phyloP scores from a whole-genome alignment of 441 rosid genomes.

The Gossypium schwendimanii region DNA sequence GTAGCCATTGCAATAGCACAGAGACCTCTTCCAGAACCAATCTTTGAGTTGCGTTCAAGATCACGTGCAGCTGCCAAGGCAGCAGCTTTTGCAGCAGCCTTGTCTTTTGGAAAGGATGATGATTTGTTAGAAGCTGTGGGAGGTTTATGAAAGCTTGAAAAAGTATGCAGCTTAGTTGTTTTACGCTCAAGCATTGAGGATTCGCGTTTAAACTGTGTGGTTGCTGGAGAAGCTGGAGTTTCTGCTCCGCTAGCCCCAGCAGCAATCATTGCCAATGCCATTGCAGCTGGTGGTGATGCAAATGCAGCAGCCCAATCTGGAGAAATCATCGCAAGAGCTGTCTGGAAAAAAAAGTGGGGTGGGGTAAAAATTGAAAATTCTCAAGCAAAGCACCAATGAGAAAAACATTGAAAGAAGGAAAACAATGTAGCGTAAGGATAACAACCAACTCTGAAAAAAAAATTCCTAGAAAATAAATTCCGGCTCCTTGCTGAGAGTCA shows the following conservation, averaged over 20 bases:
- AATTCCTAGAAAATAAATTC: not conserved
- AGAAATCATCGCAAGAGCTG: constrained; percentile 91
- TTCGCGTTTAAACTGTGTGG: constrained; percentile 70
- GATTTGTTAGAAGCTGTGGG: constrained; percentile 48
- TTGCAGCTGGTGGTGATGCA: constrained; percentile 99
- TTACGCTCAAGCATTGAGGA: constrained; percentile 83
- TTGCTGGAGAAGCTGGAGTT: constrained; percentile 57
- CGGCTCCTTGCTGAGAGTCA: not conserved
- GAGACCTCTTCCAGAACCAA: constrained; percentile 99
- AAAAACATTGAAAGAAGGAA: not conserved
- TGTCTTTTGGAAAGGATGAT: constrained; percentile 77
- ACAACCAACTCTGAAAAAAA: not conserved
- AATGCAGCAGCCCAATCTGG: constrained; percentile 99
- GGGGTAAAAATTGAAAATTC: not conserved
- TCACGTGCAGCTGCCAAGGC: constrained; percentile 99
- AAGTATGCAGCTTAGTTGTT: constrained; percentile 63
- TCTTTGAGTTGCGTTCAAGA: constrained; percentile 92
- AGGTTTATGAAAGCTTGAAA: constrained; percentile 92
- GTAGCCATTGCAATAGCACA: constrained; percentile 99
- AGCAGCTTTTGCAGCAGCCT: constrained; percentile 98
- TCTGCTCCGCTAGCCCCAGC: constrained; percentile 99
- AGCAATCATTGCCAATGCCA: constrained; percentile 99
- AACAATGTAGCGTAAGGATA: constrained; percentile 5
- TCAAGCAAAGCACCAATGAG: constrained; percentile 4
- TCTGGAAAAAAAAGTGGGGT: constrained; percentile 34